Conservation (phyloP, 176 grass and related monocot genomes). For the Carex kokanica region DNA sequence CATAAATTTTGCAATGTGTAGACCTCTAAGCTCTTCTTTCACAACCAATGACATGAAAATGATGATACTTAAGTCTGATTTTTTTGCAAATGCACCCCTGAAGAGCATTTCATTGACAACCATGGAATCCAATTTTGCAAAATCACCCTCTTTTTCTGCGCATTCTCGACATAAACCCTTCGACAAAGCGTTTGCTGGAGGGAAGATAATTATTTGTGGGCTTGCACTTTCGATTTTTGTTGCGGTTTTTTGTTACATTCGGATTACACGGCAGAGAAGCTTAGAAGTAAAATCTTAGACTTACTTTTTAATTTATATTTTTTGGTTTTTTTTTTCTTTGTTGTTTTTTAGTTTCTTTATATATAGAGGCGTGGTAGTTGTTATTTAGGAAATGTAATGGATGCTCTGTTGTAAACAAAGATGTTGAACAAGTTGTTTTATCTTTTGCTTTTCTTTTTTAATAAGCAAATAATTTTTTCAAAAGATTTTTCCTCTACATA, state of each 20-base stretch:
- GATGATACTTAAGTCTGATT: not conserved
- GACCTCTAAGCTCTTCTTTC: slow-evolving; percentile 31
- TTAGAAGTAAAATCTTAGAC: slow-evolving; percentile 45
- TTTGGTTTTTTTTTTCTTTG: slow-evolving; percentile 6
- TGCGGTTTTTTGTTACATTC: slow-evolving; percentile 71
- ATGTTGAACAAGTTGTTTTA: slow-evolving; percentile 11
- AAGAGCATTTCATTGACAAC: not conserved
- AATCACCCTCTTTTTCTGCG: slow-evolving; percentile 35
- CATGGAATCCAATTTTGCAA: slow-evolving; percentile 40
- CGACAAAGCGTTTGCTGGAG: slow-evolving; percentile 62
- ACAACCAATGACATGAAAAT: not conserved
- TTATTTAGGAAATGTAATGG: not conserved
- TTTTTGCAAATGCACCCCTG: not conserved
- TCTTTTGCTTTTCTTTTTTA: not conserved
- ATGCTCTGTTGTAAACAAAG: not conserved
- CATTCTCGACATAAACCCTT: slow-evolving; percentile 40
- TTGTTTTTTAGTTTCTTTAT: slow-evolving; percentile 11
- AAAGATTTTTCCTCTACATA: not conserved
- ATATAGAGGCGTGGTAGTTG: slow-evolving; percentile 26
- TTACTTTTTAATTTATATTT: not conserved
- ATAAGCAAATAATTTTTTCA: not conserved
- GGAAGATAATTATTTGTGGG: slow-evolving; percentile 63
- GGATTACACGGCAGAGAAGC: slow-evolving; percentile 68
- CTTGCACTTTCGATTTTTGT: slow-evolving; percentile 49
- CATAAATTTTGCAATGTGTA: slow-evolving; percentile 38